These are phyloP conservation scores for Aquilaria agallochum DNA, from an alignment of 441 rosid genomes.

Conservation along the genomic window DNA sequence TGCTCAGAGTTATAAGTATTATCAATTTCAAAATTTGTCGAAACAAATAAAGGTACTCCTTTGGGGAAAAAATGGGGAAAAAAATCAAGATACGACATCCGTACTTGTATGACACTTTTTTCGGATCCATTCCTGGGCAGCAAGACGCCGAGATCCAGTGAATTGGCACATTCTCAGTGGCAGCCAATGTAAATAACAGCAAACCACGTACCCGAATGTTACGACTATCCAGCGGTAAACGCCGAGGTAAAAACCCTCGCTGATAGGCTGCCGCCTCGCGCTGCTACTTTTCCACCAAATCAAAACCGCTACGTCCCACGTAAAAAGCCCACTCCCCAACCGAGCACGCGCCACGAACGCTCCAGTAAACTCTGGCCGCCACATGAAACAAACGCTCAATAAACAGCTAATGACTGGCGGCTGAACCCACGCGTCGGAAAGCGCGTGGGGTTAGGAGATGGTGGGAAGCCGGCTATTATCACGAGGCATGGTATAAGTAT, in stretches of 20 bases:
- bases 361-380: not conserved
- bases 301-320: not conserved
- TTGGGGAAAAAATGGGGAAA: no score
- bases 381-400: no score
- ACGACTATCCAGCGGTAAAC: not conserved
- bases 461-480: not conserved
- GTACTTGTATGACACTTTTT: no score
- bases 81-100: no score
- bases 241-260: constrained; percentile 1
- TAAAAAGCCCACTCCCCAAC: not conserved
- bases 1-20: no score
- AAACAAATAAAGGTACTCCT: no score
- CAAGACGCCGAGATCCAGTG: not conserved
- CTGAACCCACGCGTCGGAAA: no score
- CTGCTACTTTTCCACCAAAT: constrained; percentile 9
- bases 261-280: constrained; percentile 20
- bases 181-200: constrained; percentile 5
- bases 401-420: no score
- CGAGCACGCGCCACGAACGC: not conserved
- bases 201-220: not conserved
- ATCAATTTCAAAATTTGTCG: no score
- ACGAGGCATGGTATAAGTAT: constrained; percentile 31
- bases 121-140: not conserved
- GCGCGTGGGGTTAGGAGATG: not conserved
- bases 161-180: not conserved